Conservation (phyloP, 495 filamentous ascomycete species). For the Trichoderma asperelloides region DNA sequence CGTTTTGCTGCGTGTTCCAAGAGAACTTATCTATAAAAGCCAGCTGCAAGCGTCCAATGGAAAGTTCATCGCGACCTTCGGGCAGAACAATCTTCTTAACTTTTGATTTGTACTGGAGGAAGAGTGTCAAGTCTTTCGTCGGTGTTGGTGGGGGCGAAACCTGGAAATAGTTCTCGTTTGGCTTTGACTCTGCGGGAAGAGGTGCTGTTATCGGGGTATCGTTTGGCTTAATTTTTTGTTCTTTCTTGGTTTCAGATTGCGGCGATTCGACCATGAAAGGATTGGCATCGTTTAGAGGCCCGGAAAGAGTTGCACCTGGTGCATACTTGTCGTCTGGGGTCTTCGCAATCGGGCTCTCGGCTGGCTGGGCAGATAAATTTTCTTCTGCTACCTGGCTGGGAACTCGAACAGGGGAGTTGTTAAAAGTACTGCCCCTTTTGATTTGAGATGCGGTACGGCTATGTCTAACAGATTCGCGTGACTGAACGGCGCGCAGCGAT, state of each 20-base stretch:
- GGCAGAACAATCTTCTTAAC: conserved; percentile 92
- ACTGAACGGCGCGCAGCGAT: conserved; percentile 84
- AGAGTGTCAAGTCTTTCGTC: conserved; percentile 87
- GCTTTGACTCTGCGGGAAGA: conserved; percentile 34
- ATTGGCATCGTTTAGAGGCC: conserved; percentile 31
- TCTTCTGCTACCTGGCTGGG: conserved; percentile 61
- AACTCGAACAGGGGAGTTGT: conserved; percentile 53
- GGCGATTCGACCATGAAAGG: conserved; percentile 21
- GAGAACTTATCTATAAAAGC: conserved; percentile 99
- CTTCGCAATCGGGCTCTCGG: conserved; percentile 40
- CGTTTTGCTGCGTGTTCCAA: conserved; percentile 94
- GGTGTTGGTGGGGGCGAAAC: conserved; percentile 63
- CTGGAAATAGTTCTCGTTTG: conserved; percentile 25
- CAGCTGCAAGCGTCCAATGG: conserved; percentile 78
- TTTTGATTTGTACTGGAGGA: conserved; percentile 91
- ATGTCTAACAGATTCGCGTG: conserved; percentile 60
- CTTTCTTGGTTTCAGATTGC: conserved; percentile 16
- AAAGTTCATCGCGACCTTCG: conserved; percentile 73
- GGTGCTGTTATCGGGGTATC: conserved; percentile 16
- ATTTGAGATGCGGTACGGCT: conserved; percentile 42
- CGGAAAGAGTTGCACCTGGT: conserved; percentile 43
- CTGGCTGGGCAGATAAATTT: conserved; percentile 31
- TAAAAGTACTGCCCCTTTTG: conserved; percentile 25
- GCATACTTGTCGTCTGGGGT: conserved; percentile 54
- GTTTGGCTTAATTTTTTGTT: conserved; percentile 14